These are phyloP conservation scores for Xylariomycetidae sp. DNA, from an alignment of 2,329 filamentous ascomycete genomes.

Conservation along the genomic window DNA sequence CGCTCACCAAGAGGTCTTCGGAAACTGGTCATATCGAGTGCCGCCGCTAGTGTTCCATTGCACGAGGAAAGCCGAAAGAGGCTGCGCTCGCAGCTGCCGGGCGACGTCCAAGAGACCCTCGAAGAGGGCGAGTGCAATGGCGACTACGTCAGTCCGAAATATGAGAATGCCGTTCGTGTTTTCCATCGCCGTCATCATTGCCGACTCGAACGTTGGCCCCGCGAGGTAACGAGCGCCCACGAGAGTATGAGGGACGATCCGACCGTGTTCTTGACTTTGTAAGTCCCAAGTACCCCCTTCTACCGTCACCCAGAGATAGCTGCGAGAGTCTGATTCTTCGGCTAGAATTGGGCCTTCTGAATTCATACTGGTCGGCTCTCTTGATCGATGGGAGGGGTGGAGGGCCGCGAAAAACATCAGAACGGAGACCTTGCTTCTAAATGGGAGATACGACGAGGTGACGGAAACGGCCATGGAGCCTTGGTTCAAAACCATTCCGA, in stretches of 20 bases:
- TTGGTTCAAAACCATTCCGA: conserved; percentile 12
- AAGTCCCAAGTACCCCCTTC: too few species aligned
- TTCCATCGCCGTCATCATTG: conserved; percentile 14
- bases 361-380: conserved; percentile 16
- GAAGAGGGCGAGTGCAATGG: too few species aligned
- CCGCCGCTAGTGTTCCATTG: conserved; percentile 18
- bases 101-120: conserved; percentile 11
- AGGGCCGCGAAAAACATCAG: conserved; percentile 8
- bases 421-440: conserved; percentile 6
- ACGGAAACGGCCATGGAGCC: conserved; percentile 7
- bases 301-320: too few species aligned
- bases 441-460: conserved; percentile 8
- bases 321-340: too few species aligned
- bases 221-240: conserved; percentile 11
- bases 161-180: conserved; percentile 9
- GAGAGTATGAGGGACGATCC: conserved; percentile 16
- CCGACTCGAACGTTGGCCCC: conserved; percentile 14
- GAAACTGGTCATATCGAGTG: conserved; percentile 15
- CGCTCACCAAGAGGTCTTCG: conserved; percentile 11
- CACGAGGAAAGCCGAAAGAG: conserved; percentile 11
- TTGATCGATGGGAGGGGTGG: conserved; percentile 12
- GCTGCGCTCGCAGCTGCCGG: conserved; percentile 14
- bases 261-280: conserved; percentile 16
- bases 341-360: too few species aligned
- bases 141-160: conserved; percentile 17